Conservation (phyloP, 257 asterid genomes). For the Misopates orontium region DNA sequence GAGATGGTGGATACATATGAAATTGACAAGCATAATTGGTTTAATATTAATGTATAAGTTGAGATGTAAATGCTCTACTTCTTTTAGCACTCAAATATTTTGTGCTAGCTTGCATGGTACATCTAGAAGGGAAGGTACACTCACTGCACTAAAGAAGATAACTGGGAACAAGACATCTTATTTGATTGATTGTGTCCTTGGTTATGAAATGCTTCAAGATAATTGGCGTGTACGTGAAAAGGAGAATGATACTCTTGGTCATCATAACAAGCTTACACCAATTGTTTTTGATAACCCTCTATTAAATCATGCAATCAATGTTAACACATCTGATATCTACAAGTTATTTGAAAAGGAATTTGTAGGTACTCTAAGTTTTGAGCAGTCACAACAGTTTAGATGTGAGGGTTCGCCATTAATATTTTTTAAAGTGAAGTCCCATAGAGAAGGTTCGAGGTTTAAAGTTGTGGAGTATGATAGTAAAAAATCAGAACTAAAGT, state of each 20-base stretch:
- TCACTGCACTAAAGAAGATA: not conserved
- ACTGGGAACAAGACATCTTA: not conserved
- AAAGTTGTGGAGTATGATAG: no score
- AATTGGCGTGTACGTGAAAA: not conserved
- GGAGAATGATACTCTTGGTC: not conserved
- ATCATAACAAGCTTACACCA: no score
- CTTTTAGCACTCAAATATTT: not conserved
- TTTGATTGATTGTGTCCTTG: no score
- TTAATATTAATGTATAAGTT: not conserved
- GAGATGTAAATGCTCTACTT: not conserved
- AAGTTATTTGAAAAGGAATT: not conserved
- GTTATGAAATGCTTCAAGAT: not conserved
- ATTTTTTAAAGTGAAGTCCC: no score
- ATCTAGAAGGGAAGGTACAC: slow-evolving; percentile 1
- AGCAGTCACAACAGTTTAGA: no score
- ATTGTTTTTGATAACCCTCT: not conserved
- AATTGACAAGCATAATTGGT: not conserved
- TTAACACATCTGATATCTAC: not conserved
- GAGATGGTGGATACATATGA: not conserved
- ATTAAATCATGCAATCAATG: not conserved
- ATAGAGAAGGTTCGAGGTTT: no score
- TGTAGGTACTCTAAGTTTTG: no score
- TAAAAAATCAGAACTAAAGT: no score
- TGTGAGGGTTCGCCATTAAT: no score
- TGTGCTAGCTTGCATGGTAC: not conserved